Evolutionary conservation across 805 yeast species (phyloP), one percentile per base, ranked within the genome.

Genomic region (Starmera quercuum): DNA sequence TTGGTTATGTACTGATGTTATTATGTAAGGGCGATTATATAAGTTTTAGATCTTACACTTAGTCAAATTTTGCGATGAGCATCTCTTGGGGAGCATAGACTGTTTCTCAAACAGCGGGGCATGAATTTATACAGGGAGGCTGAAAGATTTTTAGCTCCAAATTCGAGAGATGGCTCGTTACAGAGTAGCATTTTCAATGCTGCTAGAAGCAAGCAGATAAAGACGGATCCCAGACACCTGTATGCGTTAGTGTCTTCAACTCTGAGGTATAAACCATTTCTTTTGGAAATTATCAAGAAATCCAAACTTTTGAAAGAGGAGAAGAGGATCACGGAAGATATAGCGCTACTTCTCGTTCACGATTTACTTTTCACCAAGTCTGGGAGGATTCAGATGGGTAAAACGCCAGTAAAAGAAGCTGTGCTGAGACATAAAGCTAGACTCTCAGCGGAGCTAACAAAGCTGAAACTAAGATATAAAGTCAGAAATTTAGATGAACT

Each of bases 381-480:
- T 19, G 92, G 94, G 9, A 63, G 96, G 40, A 81, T 90, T 38
- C 94, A 86, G 53, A 80, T 86, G 67, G 94, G 94, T 6, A 88
- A 87, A 48, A 86, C 81, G 40, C 83, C 90, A 1, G 68, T 86
- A 37, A 92, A 92, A 51, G 92, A 83, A 31, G 81, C 83, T 10
- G 66, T 92, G 5, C 60, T 92, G 36, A 69, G 75, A 38, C 81
- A 87, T 54, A 84, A 83, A 55, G 78, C 95, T 0, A 64, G 97
- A 45, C 62, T 90, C 32, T 77, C 75, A 37, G 88, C 94, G 2
- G 97, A 92, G 53, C 64, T 83, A 37, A 82, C 75, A 16, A 84
- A 83, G 49, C 61, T 86, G 49, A 84, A 85, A 50, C 52, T 92
- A 45, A 81, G 78, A 45, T 70, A 78, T 44, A 80, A 78, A 36